phyloP scores from a whole-genome alignment of 2,329 filamentous ascomycete species.

The Ceratocystis variospora region DNA sequence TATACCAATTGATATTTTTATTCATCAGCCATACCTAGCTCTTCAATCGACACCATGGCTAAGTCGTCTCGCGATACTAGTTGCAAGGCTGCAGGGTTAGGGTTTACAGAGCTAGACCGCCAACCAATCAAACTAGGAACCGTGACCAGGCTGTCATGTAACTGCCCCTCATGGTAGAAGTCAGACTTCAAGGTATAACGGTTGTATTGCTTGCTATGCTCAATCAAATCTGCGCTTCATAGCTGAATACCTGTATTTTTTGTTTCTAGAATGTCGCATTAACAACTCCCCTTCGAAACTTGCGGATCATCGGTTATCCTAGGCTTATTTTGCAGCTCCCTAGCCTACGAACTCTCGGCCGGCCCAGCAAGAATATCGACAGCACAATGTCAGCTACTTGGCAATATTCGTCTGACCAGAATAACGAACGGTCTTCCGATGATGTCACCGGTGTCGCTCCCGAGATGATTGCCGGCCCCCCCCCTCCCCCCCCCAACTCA shows the following conservation, averaged over 20 bases:
- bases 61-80: not conserved
- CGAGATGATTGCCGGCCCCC: conserved; percentile 11
- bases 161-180: conserved; percentile 3
- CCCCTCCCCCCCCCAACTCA: not conserved
- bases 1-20: not conserved
- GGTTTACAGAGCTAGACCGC: not conserved
- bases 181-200: not conserved
- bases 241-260: not conserved
- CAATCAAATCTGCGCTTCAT: not conserved
- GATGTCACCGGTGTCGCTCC: conserved; percentile 10
- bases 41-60: not conserved
- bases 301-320: not conserved
- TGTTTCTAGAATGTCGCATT: not conserved
- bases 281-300: not conserved
- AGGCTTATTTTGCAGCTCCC: not conserved
- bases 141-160: conserved; percentile 9
- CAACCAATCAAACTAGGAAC: conserved; percentile 2
- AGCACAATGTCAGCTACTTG: conserved; percentile 17
- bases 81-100: conserved; percentile 2
- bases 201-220: not conserved
- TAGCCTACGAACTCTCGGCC: not conserved
- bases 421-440: conserved; percentile 13
- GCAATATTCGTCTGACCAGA: conserved; percentile 5
- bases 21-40: not conserved
- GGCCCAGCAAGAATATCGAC: not conserved